These are phyloP conservation scores for Curvularia sp. DNA, from an alignment of 2,329 filamentous ascomycete genomes.

Conservation along the genomic window DNA sequence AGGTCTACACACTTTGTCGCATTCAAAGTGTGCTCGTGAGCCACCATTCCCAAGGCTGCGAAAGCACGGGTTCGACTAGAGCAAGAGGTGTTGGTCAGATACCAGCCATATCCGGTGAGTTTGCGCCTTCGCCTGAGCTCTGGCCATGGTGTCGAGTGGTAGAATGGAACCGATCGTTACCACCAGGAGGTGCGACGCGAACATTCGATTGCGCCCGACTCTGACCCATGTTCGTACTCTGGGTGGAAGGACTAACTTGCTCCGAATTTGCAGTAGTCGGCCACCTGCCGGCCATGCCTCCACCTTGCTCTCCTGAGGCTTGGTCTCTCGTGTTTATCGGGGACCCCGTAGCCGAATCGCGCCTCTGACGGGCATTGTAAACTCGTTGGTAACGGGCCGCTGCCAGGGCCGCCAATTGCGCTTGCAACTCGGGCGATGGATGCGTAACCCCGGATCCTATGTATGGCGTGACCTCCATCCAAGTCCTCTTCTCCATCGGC, in stretches of 20 bases:
- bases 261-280: no score
- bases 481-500: background rate
- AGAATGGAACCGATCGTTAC: background rate
- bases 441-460: background rate
- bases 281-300: background rate
- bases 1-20: background rate
- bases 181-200: background rate
- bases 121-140: background rate
- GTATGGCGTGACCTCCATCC: slow-evolving; percentile 1
- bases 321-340: background rate
- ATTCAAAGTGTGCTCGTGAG: background rate
- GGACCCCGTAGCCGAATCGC: background rate
- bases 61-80: background rate
- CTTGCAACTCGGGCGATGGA: slow-evolving; percentile 2
- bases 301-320: background rate
- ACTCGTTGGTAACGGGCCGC: background rate
- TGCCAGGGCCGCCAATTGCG: background rate
- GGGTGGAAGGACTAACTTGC: background rate
- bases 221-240: background rate
- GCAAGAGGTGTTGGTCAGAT: background rate
- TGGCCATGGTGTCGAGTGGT: background rate
- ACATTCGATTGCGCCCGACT: background rate
- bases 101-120: background rate
- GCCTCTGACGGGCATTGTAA: background rate
- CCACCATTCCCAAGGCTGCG: background rate